Percentiles rank a stretch among this genome's conserved stretches.
Evolutionary conservation across 1,139 yeast species (phyloP).

Genomic region (Torulaspora globosa): DNA sequence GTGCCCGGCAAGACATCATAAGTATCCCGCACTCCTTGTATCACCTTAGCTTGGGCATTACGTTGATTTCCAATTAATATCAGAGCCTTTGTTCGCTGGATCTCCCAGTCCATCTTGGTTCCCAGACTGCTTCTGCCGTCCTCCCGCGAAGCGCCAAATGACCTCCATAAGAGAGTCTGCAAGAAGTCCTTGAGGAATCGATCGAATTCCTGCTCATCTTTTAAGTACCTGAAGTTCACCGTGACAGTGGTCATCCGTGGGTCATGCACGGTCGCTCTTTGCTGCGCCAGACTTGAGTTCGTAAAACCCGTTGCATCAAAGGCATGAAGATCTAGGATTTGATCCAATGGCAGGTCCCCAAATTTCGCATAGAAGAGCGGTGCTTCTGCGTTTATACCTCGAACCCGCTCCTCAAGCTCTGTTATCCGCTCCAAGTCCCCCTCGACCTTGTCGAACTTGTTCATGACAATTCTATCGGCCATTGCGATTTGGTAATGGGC

Average conservation of each 20-base stretch:
- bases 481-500: constrained; percentile 88
- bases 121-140: background rate
- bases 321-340: constrained; percentile 74
- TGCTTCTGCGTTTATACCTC: constrained; percentile 61
- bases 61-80: constrained; percentile 44
- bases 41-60: constrained; percentile 46
- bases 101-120: constrained; percentile 42
- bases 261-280: constrained; percentile 42
- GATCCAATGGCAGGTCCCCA: constrained; percentile 63
- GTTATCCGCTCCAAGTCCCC: constrained; percentile 29
- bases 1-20: constrained; percentile 68
- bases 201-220: constrained; percentile 21
- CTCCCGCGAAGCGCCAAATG: constrained; percentile 31
- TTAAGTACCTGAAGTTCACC: constrained; percentile 27
- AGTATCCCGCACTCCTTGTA: constrained; percentile 94
- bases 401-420: constrained; percentile 42
- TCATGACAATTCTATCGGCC: constrained; percentile 76
- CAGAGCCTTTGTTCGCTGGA: constrained; percentile 77
- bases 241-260: constrained; percentile 47
- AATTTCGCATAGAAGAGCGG: constrained; percentile 63
- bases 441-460: constrained; percentile 62
- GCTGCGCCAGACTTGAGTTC: constrained; percentile 26
- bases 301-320: constrained; percentile 51
- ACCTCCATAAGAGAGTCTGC: constrained; percentile 35
- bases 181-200: constrained; percentile 24